A percentile compares a stretch with the other conserved stretches of the same genome.
Conservation (phyloP, 352 stramenopile species). For the Blastocystis sp. region DNA sequence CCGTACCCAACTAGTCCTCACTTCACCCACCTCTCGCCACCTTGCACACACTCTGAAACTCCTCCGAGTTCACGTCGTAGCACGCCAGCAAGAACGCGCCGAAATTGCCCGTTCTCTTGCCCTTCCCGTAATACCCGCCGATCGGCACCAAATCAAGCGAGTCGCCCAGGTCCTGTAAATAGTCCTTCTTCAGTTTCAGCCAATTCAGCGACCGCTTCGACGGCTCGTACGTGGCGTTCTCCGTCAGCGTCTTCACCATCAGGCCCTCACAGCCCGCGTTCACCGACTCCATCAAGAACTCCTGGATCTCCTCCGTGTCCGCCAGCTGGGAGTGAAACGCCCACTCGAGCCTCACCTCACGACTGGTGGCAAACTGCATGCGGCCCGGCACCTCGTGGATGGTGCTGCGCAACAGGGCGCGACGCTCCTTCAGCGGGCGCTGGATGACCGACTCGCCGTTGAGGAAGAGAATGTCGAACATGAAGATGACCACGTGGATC, state of each 20-base stretch:
- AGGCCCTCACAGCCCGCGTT: conserved; percentile 88
- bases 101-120: conserved; percentile 92
- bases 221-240: conserved; percentile 93
- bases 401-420: conserved; percentile 83
- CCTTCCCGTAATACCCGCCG: conserved; percentile 90
- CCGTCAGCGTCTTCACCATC: conserved; percentile 97
- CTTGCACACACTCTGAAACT: conserved; percentile 97
- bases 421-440: conserved; percentile 83
- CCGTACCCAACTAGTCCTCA: conserved; percentile 84
- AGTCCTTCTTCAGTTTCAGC: conserved; percentile 99
- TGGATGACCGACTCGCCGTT: conserved; percentile 91
- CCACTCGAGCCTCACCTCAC: conserved; percentile 72
- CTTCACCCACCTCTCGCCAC: not conserved
- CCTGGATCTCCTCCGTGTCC: conserved; percentile 84
- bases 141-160: conserved; percentile 96
- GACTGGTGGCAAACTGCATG: conserved; percentile 89
- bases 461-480: conserved; percentile 97
- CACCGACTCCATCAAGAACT: conserved; percentile 87
- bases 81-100: conserved; percentile 96
- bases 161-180: conserved; percentile 88
- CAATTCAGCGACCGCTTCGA: conserved; percentile 96
- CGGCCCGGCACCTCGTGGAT: conserved; percentile 88
- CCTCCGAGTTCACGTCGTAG: conserved; percentile 92
- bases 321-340: conserved; percentile 73
- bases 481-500: conserved; percentile 85